A percentile compares a stretch with the other conserved stretches of the same genome.
These are phyloP conservation scores for Exophiala mesophila DNA, from an alignment of 2,329 filamentous ascomycete genomes.

Conservation along the genomic window DNA sequence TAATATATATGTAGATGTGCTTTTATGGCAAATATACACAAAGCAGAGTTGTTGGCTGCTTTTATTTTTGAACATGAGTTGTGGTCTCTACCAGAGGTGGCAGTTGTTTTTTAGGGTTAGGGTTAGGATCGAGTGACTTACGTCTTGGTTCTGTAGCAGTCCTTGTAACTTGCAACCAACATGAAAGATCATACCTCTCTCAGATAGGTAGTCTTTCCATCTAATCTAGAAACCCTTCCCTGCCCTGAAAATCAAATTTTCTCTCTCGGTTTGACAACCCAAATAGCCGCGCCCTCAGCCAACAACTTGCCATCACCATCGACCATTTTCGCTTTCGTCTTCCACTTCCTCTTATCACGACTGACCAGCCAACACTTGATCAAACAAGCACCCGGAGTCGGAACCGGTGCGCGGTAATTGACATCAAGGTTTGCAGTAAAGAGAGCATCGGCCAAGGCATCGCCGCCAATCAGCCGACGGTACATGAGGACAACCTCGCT, in stretches of 20 bases:
- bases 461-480: background rate
- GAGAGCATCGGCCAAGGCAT: background rate
- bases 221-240: background rate
- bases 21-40: no score
- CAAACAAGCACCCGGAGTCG: constrained; percentile 6
- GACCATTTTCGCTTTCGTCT: constrained; percentile 11
- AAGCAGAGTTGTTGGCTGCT: no score
- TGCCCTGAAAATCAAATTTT: no score
- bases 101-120: no score
- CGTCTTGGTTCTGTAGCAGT: no score
- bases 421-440: constrained; percentile 15
- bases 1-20: no score
- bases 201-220: no score
- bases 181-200: no score
- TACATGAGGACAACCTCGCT: constrained; percentile 33
- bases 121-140: no score
- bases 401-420: constrained; percentile 11
- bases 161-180: no score
- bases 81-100: no score
- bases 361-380: constrained; percentile 11
- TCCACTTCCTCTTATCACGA: constrained; percentile 12
- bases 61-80: no score
- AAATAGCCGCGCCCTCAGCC: constrained; percentile 14
- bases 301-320: constrained; percentile 11
- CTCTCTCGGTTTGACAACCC: constrained; percentile 4